A percentile compares a stretch with the other conserved stretches of the same genome.
These are phyloP conservation scores for Nepenthes gracilis DNA, from an alignment of 148 eudicot genomes.

Conservation along the genomic window DNA sequence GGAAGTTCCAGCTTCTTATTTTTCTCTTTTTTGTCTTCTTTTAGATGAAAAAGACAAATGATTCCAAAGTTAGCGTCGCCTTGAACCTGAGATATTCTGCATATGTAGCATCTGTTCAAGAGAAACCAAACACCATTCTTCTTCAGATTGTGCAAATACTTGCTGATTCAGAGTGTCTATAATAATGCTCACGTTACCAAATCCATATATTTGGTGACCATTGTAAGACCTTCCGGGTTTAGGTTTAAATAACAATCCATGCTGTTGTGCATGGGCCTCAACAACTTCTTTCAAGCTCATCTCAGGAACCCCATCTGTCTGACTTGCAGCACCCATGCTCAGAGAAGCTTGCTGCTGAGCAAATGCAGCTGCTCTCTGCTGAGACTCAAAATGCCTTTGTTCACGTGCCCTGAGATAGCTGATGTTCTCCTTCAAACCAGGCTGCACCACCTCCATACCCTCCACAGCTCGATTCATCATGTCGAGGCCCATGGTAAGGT, in stretches of 20 bases:
- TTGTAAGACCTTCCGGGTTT: slow-evolving; percentile 48
- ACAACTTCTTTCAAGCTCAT: slow-evolving; percentile 63
- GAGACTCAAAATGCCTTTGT: slow-evolving; percentile 44
- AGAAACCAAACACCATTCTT: slow-evolving; percentile 35
- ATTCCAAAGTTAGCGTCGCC: neutral
- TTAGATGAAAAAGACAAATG: too few species aligned
- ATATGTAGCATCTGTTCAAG: slow-evolving; percentile 31
- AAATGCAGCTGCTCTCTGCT: slow-evolving; percentile 24
- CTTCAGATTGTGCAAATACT: slow-evolving; percentile 40
- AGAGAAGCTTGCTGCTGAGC: slow-evolving; percentile 15
- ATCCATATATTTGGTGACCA: slow-evolving; percentile 54
- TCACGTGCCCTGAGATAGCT: slow-evolving; percentile 34
- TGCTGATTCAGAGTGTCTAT: slow-evolving; percentile 41
- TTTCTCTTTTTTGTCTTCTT: too few species aligned
- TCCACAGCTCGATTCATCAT: slow-evolving; percentile 70
- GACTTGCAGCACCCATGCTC: slow-evolving; percentile 2
- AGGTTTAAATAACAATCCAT: slow-evolving; percentile 45
- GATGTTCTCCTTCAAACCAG: slow-evolving; percentile 43
- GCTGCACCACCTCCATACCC: slow-evolving; percentile 45
- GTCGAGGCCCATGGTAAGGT: slow-evolving; percentile 30
- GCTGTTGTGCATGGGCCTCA: slow-evolving; percentile 33
- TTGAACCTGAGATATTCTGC: slow-evolving; percentile 1
- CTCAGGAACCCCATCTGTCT: slow-evolving; percentile 20
- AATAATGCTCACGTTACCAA: slow-evolving; percentile 48
- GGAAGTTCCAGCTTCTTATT: too few species aligned